Percentiles rank a stretch among this genome's conserved stretches.
phyloP scores from a whole-genome alignment of 1,284 basidiomycete species.

The Apiotrichum mycotoxinovorans region DNA sequence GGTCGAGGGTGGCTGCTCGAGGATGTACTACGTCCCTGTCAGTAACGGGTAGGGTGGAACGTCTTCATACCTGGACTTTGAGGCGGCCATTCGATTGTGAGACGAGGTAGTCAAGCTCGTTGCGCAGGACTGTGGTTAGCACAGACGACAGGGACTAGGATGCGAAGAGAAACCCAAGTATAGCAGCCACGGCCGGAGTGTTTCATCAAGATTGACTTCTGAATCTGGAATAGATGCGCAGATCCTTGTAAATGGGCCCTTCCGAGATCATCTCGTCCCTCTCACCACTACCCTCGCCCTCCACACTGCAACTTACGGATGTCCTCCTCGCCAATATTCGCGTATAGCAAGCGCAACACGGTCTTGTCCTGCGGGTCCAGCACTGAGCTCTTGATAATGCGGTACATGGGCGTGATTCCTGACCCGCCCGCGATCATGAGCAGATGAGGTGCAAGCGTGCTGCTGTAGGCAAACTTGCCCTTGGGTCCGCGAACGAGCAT shows the following conservation, averaged over 20 bases:
- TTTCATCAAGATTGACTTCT: too few relatives aligned
- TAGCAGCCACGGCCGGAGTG: too few relatives aligned
- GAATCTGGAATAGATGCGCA: too few relatives aligned
- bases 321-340: constrained; percentile 86
- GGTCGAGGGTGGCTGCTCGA: constrained; percentile 82
- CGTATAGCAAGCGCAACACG: constrained; percentile 81
- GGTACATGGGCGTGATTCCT: constrained; percentile 97
- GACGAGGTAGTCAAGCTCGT: constrained; percentile 71
- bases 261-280: too few relatives aligned
- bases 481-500: constrained; percentile 92
- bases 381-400: constrained; percentile 81
- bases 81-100: constrained; percentile 61
- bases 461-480: constrained; percentile 79
- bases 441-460: constrained; percentile 66
- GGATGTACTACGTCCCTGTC: constrained; percentile 60
- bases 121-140: constrained; percentile 61
- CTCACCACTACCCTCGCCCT: too few relatives aligned
- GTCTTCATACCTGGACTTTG: too few relatives aligned
- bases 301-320: constrained; percentile 54
- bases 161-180: too few relatives aligned
- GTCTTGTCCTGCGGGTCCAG: constrained; percentile 83
- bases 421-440: constrained; percentile 94
- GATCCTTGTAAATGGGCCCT: too few relatives aligned
- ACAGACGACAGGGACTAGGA: too few relatives aligned
- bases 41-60: not conserved